Conservation (phyloP, 75 land plant species). For the Picea sitchensis region DNA sequence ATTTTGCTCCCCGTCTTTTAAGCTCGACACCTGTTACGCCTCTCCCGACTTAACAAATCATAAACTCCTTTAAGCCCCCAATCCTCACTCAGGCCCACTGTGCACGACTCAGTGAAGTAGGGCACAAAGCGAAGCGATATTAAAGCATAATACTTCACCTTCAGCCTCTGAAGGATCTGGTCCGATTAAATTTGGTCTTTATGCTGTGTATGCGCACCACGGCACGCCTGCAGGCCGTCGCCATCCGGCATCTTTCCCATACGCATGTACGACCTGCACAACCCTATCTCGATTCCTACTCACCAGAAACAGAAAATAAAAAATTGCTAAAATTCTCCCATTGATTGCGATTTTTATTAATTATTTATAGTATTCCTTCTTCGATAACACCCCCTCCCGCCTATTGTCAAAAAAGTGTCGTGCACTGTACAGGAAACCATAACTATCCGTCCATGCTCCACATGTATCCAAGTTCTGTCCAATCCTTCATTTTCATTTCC, state of each 20-base stretch:
- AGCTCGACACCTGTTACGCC: neutral
- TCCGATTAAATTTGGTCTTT: neutral
- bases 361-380: neutral
- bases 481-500: no score
- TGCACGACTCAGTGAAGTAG: no score
- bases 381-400: neutral
- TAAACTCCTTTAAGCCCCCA: neutral
- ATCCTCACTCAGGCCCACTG: no score
- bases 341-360: neutral
- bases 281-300: slow-evolving; percentile 5
- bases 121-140: no score
- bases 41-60: neutral
- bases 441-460: neutral
- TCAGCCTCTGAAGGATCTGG: no score
- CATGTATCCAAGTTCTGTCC: neutral
- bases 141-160: no score
- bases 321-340: no score
- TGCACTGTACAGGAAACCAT: neutral
- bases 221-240: slow-evolving; percentile 12
- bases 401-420: neutral
- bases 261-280: slow-evolving; percentile 5
- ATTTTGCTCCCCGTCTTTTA: neutral
- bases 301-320: neutral
- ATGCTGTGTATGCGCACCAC: slow-evolving; percentile 9
- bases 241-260: neutral